Percentiles rank a stretch among this genome's conserved stretches.
phyloP scores from a whole-genome alignment of 2,329 filamentous ascomycete species.

The Thelonectria olida region DNA sequence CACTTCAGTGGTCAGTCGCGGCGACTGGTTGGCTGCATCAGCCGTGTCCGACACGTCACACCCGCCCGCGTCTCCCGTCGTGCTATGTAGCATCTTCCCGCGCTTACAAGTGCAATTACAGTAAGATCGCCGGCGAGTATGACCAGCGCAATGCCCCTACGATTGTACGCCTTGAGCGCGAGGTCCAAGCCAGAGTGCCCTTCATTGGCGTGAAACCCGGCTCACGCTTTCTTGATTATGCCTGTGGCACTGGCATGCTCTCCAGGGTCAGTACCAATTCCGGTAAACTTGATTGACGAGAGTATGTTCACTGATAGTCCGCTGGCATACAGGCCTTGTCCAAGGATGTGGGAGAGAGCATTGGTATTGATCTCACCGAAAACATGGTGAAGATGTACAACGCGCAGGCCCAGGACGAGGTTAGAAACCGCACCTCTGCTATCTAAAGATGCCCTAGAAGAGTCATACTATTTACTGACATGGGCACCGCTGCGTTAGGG shows the following conservation, averaged over 20 bases:
- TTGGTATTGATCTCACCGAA: slow-evolving; percentile 76
- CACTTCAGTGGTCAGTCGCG: background rate
- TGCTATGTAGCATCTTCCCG: slow-evolving; percentile 4
- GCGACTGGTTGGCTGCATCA: slow-evolving; percentile 8
- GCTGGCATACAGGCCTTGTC: slow-evolving; percentile 31
- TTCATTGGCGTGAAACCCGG: slow-evolving; percentile 66
- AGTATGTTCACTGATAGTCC: slow-evolving; percentile 4
- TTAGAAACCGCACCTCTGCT: slow-evolving; percentile 36
- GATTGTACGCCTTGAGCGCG: slow-evolving; percentile 61
- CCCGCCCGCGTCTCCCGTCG: slow-evolving; percentile 14
- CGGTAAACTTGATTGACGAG: background rate
- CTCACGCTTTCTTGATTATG: slow-evolving; percentile 75
- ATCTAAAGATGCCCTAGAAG: too few species aligned
- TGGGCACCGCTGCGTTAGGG: slow-evolving; percentile 6
- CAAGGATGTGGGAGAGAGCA: slow-evolving; percentile 57
- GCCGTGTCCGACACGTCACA: slow-evolving; percentile 17
- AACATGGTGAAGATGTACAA: slow-evolving; percentile 78
- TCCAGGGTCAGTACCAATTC: slow-evolving; percentile 62
- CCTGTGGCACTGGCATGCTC: slow-evolving; percentile 75
- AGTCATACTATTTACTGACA: too few species aligned
- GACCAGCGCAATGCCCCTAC: slow-evolving; percentile 65
- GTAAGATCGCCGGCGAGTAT: slow-evolving; percentile 44
- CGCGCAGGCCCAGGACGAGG: slow-evolving; percentile 62
- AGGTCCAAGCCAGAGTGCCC: slow-evolving; percentile 61
- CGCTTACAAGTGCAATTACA: slow-evolving; percentile 33